Percentiles rank a stretch among this genome's conserved stretches.
Conservation (phyloP, 2,329 filamentous ascomycete species). For the Penicillium sp. region DNA sequence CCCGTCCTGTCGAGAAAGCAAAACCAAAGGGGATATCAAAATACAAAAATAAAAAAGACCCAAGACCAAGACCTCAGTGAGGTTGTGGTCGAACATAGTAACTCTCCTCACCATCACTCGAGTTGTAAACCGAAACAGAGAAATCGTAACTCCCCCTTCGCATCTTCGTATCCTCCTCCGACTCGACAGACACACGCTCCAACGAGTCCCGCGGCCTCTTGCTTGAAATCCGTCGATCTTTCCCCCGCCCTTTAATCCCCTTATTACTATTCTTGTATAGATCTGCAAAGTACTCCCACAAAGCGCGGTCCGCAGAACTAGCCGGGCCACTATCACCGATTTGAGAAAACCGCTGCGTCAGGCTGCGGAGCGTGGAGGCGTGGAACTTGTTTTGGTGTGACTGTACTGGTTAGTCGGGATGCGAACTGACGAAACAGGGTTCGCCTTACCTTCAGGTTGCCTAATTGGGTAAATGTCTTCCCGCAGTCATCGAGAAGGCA, state of each 20-base stretch:
- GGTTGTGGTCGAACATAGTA: slow-evolving; percentile 28
- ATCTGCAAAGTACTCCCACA: slow-evolving; percentile 80
- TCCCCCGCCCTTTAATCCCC: slow-evolving; percentile 94
- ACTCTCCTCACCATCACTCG: slow-evolving; percentile 31
- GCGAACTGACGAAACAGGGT: background rate
- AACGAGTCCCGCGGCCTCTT: slow-evolving; percentile 23
- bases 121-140: slow-evolving; percentile 30
- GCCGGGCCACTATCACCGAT: slow-evolving; percentile 64
- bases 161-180: slow-evolving; percentile 24
- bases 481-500: slow-evolving; percentile 82
- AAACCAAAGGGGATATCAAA: slow-evolving; percentile 5
- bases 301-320: slow-evolving; percentile 68
- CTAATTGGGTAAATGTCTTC: slow-evolving; percentile 86
- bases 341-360: slow-evolving; percentile 71
- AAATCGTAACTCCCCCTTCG: slow-evolving; percentile 29
- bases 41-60: background rate
- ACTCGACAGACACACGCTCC: slow-evolving; percentile 22
- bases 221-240: slow-evolving; percentile 61
- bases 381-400: slow-evolving; percentile 96
- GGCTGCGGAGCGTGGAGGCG: slow-evolving; percentile 66
- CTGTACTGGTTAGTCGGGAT: slow-evolving; percentile 44
- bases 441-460: slow-evolving; percentile 76
- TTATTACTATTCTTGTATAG: slow-evolving; percentile 99
- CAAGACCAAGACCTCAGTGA: background rate
- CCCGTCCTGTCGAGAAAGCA: background rate